A percentile compares a stretch with the other conserved stretches of the same genome.
phyloP scores from a whole-genome alignment of 2,329 filamentous ascomycete species.

The Aspergillus ibericus region DNA sequence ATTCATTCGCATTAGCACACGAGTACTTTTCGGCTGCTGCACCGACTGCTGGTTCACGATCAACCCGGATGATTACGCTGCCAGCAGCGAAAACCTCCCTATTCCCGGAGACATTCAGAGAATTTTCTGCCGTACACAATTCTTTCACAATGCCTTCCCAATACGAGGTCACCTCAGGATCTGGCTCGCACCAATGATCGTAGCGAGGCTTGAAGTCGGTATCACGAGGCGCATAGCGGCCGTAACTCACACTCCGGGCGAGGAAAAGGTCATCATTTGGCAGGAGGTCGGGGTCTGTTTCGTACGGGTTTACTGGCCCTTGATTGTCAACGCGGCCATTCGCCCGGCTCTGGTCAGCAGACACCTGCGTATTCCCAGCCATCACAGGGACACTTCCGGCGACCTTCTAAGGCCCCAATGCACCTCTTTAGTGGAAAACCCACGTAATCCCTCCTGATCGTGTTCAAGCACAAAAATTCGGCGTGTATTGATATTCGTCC shows the following conservation, averaged over 20 bases:
- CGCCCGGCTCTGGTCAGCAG: constrained; percentile 20
- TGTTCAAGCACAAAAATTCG: neutral
- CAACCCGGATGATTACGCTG: constrained; percentile 39
- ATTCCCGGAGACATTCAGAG: constrained; percentile 29
- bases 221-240: constrained; percentile 34
- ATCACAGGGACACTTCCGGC: constrained; percentile 15
- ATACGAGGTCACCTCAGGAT: constrained; percentile 32
- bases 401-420: neutral
- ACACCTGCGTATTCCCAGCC: constrained; percentile 22
- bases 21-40: constrained; percentile 33
- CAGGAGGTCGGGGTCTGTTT: constrained; percentile 33
- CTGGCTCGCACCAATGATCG: constrained; percentile 33
- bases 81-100: constrained; percentile 39
- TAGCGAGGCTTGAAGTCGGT: constrained; percentile 39
- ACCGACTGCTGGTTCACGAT: constrained; percentile 28
- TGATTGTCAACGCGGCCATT: constrained; percentile 22
- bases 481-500: neutral
- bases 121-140: constrained; percentile 34
- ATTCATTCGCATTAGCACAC: constrained; percentile 39
- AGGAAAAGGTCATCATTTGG: constrained; percentile 37
- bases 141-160: constrained; percentile 37
- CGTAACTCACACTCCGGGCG: constrained; percentile 33
- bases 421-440: neutral
- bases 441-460: neutral
- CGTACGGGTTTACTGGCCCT: constrained; percentile 32